phyloP scores from a whole-genome alignment of 257 asterid species.

The Salvia rosmarinus region DNA sequence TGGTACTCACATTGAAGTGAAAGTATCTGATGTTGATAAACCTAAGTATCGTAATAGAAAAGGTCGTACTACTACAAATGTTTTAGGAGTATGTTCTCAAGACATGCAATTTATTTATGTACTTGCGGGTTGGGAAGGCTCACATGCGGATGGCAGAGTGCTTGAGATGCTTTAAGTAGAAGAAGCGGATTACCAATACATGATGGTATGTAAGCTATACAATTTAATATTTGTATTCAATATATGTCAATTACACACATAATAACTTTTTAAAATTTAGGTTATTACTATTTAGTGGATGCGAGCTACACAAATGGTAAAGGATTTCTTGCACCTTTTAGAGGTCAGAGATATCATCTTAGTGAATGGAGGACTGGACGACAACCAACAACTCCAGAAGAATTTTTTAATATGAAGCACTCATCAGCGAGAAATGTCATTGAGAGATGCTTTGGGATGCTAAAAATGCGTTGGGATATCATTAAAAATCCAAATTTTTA shows the following conservation, averaged over 20 bases:
- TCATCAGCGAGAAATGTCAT: slow-evolving; percentile 3
- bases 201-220: not conserved
- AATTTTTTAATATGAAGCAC: slow-evolving; percentile 8
- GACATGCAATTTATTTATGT: too few relatives aligned
- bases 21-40: not conserved
- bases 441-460: not conserved
- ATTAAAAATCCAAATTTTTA: slow-evolving; percentile 5
- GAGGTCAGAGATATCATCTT: not conserved
- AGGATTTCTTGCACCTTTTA: slow-evolving; percentile 4
- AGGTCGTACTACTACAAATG: not conserved
- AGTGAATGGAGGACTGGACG: not conserved
- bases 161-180: not conserved
- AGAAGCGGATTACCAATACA: not conserved
- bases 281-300: not conserved
- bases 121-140: not conserved
- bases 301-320: slow-evolving; percentile 12
- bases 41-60: not conserved
- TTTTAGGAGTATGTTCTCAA: too few relatives aligned
- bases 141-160: not conserved
- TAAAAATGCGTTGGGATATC: slow-evolving; percentile 9
- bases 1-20: not conserved
- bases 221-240: not conserved
- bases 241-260: not conserved
- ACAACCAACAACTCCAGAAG: slow-evolving; percentile 3
- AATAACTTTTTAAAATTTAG: not conserved